A percentile compares a stretch with the other conserved stretches of the same genome.
Conservation (phyloP, 345 rosid genomes). For the Arabidopsis arenosa region DNA sequence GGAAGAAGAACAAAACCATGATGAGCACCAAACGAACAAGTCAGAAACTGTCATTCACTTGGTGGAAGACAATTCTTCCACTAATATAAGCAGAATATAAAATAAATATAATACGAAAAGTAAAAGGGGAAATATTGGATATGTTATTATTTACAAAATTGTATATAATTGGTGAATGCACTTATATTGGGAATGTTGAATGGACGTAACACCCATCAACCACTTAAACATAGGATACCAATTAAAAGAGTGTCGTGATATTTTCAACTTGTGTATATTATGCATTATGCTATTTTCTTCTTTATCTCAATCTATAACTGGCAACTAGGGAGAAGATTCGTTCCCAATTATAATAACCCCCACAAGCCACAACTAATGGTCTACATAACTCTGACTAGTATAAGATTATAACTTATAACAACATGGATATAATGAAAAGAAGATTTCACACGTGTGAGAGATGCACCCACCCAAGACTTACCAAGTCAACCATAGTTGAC, state of each 20-base stretch:
- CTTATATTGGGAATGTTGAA: conserved; percentile 26
- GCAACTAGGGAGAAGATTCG: conserved; percentile 21
- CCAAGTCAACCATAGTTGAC: conserved; percentile 27
- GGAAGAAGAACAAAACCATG: conserved; percentile 21
- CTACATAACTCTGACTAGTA: conserved; percentile 29
- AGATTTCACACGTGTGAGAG: conserved; percentile 19
- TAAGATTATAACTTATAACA: background rate
- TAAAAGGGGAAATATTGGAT: background rate
- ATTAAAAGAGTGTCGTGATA: background rate
- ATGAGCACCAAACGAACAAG: conserved; percentile 30
- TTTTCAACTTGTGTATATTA: conserved; percentile 37
- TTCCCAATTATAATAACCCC: conserved; percentile 1
- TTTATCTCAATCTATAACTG: conserved; percentile 10
- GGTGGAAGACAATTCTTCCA: conserved; percentile 43
- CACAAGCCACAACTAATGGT: conserved; percentile 24
- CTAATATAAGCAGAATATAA: conserved; percentile 36
- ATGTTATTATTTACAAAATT: background rate
- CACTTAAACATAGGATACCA: conserved; percentile 32
- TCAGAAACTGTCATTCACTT: conserved; percentile 29
- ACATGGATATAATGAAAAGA: conserved; percentile 3
- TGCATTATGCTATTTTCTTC: conserved; percentile 11
- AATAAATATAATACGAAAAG: background rate
- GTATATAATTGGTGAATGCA: conserved; percentile 10
- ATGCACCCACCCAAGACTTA: background rate
- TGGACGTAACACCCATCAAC: conserved; percentile 25